Base-by-base conservation (phyloP, 2,329 filamentous ascomycete species). In the Corinectria fuckeliana region DNA sequence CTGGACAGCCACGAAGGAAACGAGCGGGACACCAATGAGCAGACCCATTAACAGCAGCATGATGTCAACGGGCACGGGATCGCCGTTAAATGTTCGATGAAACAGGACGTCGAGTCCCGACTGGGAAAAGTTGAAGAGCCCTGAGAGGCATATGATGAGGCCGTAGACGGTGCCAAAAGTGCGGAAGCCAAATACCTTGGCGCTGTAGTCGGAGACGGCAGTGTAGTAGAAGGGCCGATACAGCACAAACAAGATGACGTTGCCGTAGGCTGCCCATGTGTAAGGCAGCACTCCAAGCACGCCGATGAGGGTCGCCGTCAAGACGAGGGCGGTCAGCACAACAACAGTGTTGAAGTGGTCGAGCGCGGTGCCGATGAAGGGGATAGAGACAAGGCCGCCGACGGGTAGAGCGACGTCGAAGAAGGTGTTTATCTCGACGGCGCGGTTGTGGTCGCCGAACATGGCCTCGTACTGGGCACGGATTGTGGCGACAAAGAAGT, bases 121-220 rank as follows among this genome's bases (percentile, higher is more conserved):
- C 78, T 96, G 92, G 1, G 86, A 86, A 71, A 97, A 93, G 76
- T 96, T 96, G 70, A 93, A 83, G 1, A 97, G 74, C 0, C 93
- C 93, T 0, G 92, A 89, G 2, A 95, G 78, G 75, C 91, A 96
- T 67, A 97, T 96, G 65, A 96, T 91, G 18, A 93, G 83, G 10
- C 93, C 93, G 75, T 97, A 97, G n/a, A 97, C 92, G 57, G 91
- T 96, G 44, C 93, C 93, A 68, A 97, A 97, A 0, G 92, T 96
- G 61, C 88, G 84, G 77, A 96, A 96, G 14, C 93, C 93, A 73
- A 97, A 97, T 32, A 97, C 92, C 77, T 96, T 96, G 61, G 92
- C 92, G 18, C 87, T 86, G 75, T 96, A 96, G 77, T 97, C 93
- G 58, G 90, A 94, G 58, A 97, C 91, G 7, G 92, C 88, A 0